phyloP scores from a whole-genome alignment of 176 grass and related monocot genomes.

The Musa acuminata region DNA sequence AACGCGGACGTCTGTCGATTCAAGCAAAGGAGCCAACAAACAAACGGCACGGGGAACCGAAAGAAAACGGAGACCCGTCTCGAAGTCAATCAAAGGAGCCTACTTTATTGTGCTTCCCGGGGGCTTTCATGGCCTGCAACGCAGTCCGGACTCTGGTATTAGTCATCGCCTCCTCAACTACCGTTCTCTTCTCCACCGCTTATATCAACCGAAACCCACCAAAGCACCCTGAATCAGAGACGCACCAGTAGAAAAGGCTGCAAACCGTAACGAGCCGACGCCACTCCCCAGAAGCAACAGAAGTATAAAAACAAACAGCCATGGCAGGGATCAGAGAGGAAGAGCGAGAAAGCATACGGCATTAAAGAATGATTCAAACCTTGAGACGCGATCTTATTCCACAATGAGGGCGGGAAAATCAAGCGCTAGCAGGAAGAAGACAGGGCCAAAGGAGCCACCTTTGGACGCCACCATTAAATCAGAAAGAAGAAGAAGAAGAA shows the following conservation, averaged over 20 bases:
- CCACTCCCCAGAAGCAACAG: conserved; percentile 18
- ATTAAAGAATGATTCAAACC: conserved; percentile 3
- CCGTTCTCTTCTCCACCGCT: conserved; percentile 24
- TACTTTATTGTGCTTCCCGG: conserved; percentile 59
- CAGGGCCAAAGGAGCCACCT: not conserved
- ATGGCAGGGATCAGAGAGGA: not conserved
- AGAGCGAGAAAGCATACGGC: not conserved
- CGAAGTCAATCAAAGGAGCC: conserved; percentile 25
- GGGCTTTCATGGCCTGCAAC: conserved; percentile 24
- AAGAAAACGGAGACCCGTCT: conserved; percentile 20
- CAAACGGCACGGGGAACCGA: conserved; percentile 6
- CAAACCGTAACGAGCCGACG: conserved; percentile 27
- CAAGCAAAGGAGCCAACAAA: conserved; percentile 19
- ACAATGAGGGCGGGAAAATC: not conserved
- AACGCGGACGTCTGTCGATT: conserved; percentile 30
- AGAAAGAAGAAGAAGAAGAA: not conserved
- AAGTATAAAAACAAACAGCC: conserved; percentile 8
- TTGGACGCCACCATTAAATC: conserved; percentile 1
- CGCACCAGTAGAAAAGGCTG: conserved; percentile 13
- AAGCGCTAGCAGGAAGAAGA: not conserved
- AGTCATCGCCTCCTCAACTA: conserved; percentile 22
- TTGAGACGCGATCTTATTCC: not conserved
- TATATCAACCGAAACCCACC: conserved; percentile 8
- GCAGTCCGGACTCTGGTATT: conserved; percentile 28
- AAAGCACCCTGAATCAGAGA: conserved; percentile 6